Evolutionary conservation across 2,329 filamentous ascomycete species (phyloP), one percentile per base, ranked within the genome.

Genomic region (Xylaria sp.): DNA sequence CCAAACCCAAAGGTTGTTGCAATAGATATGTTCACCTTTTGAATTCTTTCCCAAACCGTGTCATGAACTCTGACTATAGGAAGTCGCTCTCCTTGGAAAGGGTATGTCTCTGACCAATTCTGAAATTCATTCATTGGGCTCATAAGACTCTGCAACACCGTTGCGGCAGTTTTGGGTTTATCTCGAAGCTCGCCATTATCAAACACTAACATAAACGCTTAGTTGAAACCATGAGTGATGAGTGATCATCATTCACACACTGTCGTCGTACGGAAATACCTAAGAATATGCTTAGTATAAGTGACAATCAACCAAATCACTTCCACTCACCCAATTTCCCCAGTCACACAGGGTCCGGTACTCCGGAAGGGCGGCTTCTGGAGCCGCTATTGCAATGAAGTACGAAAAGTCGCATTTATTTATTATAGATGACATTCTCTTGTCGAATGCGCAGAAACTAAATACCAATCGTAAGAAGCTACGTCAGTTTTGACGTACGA

Each of bases 321-420:
- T 7, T 48, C 13, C 2, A 52, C 60, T 50, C 15, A 67, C 67
- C 67, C 67, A 69, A 43, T 64, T 67, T 2, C 46, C 60, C 64
- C 64, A 69, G 36, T 69, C 67, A 32, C 64, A 67, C 5, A 70
- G 23, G 0, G 69, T 71, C 46, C 67, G 48, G 13, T 52, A 71
- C 23, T 60, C 59, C 9, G 4, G 12, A 20, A 6, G 15, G 9
- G 20, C 15, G 8, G 68, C 68, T 2, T 66, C 63, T 2, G 68
- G 68, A 3, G 66, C 66, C 9, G 59, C 20, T 20, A 70, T 53
- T 8, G 66, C 66, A 28, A 70, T 60, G 23, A 68, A 70, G 53
- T 70, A 70, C 1, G 66, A 63, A 52, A 68, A 65, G 39, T 69
- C 66, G 9, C 62, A 63, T 55, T 64, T 68, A 25, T 3, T 63